Evolutionary conservation across 768 basidiomycete species (phyloP).

Genomic region (Collybiopsis luxurians): DNA sequence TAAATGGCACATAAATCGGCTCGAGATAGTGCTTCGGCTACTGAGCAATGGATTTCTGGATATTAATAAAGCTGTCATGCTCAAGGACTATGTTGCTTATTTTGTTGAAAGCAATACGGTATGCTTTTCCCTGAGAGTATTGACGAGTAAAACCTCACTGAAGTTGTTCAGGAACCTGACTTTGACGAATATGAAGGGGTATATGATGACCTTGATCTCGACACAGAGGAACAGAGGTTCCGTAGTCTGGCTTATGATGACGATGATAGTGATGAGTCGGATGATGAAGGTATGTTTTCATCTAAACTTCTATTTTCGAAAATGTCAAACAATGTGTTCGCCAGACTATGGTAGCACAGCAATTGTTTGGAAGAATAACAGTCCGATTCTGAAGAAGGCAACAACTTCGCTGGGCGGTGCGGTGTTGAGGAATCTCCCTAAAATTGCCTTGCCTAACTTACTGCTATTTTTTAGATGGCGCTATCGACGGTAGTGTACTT

Average conservation of each 20-base stretch:
- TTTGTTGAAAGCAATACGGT: slow-evolving; percentile 97
- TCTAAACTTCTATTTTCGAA: neutral
- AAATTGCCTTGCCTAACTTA: no score
- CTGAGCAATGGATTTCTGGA: slow-evolving; percentile 90
- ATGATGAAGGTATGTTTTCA: slow-evolving; percentile 61
- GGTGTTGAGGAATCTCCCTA: slow-evolving; percentile 27
- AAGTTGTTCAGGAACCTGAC: slow-evolving; percentile 75
- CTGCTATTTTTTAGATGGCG: slow-evolving; percentile 72
- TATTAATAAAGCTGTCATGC: slow-evolving; percentile 71
- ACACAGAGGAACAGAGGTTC: slow-evolving; percentile 95
- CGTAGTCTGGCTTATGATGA: slow-evolving; percentile 70
- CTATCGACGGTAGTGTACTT: slow-evolving; percentile 57
- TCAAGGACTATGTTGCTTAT: slow-evolving; percentile 95
- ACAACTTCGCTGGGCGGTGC: slow-evolving; percentile 59
- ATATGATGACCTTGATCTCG: slow-evolving; percentile 95
- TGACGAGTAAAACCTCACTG: slow-evolving; percentile 16
- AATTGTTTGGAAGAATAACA: slow-evolving; percentile 73
- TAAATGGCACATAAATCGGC: slow-evolving; percentile 90
- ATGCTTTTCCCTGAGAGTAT: slow-evolving; percentile 31
- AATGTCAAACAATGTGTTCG: neutral
- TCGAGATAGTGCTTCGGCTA: slow-evolving; percentile 91
- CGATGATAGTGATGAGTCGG: slow-evolving; percentile 75
- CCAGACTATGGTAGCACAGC: slow-evolving; percentile 69
- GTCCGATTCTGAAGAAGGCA: slow-evolving; percentile 80
- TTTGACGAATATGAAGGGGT: slow-evolving; percentile 98